phyloP scores from a whole-genome alignment of 2,329 filamentous ascomycete genomes.

The Alternaria gaisen region DNA sequence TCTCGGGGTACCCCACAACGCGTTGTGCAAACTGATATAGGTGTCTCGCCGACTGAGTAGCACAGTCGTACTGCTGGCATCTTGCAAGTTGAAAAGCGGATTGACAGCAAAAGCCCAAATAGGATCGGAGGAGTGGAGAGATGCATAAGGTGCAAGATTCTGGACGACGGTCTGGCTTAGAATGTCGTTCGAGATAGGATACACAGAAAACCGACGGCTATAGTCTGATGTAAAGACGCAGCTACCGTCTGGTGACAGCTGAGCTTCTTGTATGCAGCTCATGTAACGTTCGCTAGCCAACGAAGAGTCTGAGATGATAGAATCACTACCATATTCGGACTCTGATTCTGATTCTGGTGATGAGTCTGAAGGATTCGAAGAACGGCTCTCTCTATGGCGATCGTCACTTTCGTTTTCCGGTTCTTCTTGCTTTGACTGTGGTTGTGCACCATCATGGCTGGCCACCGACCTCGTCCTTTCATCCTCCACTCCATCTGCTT shows the following conservation, averaged over 20 bases:
- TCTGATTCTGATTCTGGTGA: conserved; percentile 10
- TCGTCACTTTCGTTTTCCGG: neutral
- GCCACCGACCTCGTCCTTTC: too few species aligned
- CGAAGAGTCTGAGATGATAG: neutral
- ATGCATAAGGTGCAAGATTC: conserved; percentile 57
- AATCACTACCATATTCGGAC: conserved; percentile 2
- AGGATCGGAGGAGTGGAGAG: conserved; percentile 57
- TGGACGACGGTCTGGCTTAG: conserved; percentile 12
- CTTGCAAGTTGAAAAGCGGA: conserved; percentile 63
- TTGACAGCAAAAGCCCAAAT: conserved; percentile 64
- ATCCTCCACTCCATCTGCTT: neutral
- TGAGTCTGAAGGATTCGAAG: neutral
- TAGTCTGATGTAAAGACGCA: conserved; percentile 63
- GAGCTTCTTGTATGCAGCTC: conserved; percentile 42
- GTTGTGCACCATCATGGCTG: neutral
- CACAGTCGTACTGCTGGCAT: conserved; percentile 60
- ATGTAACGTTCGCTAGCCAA: conserved; percentile 5
- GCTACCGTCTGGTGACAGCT: conserved; percentile 62
- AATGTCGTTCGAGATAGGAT: conserved; percentile 29
- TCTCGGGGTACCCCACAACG: conserved; percentile 54
- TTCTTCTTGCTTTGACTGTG: neutral
- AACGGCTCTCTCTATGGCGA: neutral
- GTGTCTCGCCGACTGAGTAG: conserved; percentile 63
- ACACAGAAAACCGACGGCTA: conserved; percentile 65
- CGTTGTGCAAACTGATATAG: conserved; percentile 66